Percentiles rank a stretch among this genome's conserved stretches.
Conservation (phyloP, 2,329 filamentous ascomycete genomes). For the Davidsoniella australis region DNA sequence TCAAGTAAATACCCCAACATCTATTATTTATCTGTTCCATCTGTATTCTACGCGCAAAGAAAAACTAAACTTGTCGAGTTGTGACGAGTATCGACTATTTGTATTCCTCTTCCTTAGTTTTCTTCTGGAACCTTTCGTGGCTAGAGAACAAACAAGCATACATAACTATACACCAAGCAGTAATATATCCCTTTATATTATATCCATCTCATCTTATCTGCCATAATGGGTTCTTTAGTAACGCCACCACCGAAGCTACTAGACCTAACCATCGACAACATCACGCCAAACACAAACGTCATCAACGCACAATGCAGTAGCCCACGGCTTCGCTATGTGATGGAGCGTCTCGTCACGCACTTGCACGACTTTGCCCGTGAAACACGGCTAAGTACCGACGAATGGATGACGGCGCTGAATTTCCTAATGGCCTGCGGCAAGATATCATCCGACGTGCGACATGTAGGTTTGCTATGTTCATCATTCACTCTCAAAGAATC, state of each 20-base stretch:
- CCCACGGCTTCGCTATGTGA: constrained; percentile 45
- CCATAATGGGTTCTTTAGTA: too few relatives aligned
- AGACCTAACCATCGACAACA: constrained; percentile 56
- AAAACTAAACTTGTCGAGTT: too few relatives aligned
- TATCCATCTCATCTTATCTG: too few relatives aligned
- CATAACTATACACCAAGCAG: too few relatives aligned
- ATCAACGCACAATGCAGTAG: constrained; percentile 53
- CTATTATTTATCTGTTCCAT: too few relatives aligned
- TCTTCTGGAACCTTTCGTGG: too few relatives aligned
- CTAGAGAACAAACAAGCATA: too few relatives aligned
- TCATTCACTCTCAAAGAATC: neutral
- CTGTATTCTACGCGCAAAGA: too few relatives aligned
- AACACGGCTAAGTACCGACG: constrained; percentile 50
- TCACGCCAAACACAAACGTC: constrained; percentile 51
- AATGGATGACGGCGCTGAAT: constrained; percentile 55
- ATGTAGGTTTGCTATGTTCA: constrained; percentile 25
- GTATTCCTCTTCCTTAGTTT: too few relatives aligned
- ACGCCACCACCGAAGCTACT: constrained; percentile 6
- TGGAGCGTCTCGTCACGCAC: constrained; percentile 53
- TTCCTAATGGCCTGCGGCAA: constrained; percentile 54
- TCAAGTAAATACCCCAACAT: too few relatives aligned
- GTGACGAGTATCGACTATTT: too few relatives aligned
- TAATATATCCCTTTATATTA: too few relatives aligned
- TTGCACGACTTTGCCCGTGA: constrained; percentile 63
- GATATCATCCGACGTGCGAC: constrained; percentile 49